A percentile compares a stretch with the other conserved stretches of the same genome.
These are phyloP conservation scores for Phialocephala sp. DNA, from an alignment of 2,329 filamentous ascomycete genomes.

Conservation along the genomic window DNA sequence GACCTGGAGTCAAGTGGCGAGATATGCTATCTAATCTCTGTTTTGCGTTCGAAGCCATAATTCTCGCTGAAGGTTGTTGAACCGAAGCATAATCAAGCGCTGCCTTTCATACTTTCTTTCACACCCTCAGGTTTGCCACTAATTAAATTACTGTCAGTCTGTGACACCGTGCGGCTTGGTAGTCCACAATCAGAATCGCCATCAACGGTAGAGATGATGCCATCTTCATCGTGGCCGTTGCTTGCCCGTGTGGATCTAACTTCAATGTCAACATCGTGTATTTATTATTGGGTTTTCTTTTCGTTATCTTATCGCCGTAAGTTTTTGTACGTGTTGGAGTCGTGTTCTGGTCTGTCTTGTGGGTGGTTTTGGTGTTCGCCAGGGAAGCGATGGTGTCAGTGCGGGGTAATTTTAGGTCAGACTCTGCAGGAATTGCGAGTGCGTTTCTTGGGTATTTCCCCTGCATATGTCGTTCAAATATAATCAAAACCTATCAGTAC, in stretches of 20 bases:
- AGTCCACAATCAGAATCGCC: background rate
- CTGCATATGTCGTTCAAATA: background rate
- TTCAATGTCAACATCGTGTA: background rate
- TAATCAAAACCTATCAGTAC: background rate
- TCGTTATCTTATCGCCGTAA: constrained; percentile 1
- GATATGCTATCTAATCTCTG: background rate
- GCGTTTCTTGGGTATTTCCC: background rate
- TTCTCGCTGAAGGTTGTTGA: background rate
- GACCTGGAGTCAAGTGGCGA: background rate
- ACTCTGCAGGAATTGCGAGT: background rate
- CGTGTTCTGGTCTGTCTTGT: too few species aligned
- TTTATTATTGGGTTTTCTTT: background rate
- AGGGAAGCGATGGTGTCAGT: background rate
- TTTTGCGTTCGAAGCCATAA: background rate
- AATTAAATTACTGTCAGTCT: background rate
- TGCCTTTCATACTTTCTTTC: too few species aligned
- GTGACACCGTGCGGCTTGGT: background rate
- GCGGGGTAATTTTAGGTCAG: constrained; percentile 3
- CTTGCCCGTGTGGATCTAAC: background rate
- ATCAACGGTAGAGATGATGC: background rate
- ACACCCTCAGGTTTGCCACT: too few species aligned
- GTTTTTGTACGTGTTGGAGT: too few species aligned
- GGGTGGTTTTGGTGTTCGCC: too few species aligned
- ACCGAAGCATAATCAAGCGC: background rate
- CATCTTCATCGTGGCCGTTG: background rate